Percentiles rank a stretch among this genome's conserved stretches.
Evolutionary conservation across 208 protist genomes (phyloP).

Genomic region (Acanthamoeba divionensis): DNA sequence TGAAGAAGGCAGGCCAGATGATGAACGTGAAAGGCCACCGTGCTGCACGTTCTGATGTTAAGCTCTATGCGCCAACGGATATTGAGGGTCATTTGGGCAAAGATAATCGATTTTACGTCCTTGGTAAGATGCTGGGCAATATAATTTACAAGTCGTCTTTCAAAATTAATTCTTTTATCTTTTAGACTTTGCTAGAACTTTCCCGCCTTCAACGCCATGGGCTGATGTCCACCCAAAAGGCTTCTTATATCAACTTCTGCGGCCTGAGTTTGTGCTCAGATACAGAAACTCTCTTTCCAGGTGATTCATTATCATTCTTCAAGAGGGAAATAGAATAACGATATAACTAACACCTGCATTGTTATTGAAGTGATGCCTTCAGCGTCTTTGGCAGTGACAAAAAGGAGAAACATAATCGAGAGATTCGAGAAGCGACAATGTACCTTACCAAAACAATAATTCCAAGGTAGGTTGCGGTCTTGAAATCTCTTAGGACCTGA

Average conservation of each 20-base stretch:
- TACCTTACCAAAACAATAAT: not conserved
- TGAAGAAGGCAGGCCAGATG: constrained; percentile 38
- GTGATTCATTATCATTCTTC: not conserved
- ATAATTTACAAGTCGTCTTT: not conserved
- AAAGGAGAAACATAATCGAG: not conserved
- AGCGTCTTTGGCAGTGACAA: constrained; percentile 1
- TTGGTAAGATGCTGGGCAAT: not conserved
- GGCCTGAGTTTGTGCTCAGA: constrained; percentile 22
- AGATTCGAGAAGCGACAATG: constrained; percentile 15
- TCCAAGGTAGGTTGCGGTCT: not conserved
- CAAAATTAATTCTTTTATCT: not conserved
- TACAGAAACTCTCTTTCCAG: constrained; percentile 25
- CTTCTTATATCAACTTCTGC: constrained; percentile 38
- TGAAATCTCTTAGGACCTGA: no score
- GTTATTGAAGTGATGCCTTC: constrained; percentile 16
- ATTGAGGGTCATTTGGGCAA: constrained; percentile 53
- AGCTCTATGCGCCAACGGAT: constrained; percentile 37
- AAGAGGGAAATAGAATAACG: not conserved
- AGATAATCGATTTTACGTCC: constrained; percentile 30
- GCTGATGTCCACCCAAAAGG: not conserved
- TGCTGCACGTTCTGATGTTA: no score
- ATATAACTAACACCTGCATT: not conserved
- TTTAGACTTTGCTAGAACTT: constrained; percentile 44
- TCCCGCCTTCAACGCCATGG: constrained; percentile 10
- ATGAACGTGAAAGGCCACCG: constrained; percentile 38